Conservation (phyloP, 768 basidiomycete genomes). For the Pulveroboletus sp. region DNA sequence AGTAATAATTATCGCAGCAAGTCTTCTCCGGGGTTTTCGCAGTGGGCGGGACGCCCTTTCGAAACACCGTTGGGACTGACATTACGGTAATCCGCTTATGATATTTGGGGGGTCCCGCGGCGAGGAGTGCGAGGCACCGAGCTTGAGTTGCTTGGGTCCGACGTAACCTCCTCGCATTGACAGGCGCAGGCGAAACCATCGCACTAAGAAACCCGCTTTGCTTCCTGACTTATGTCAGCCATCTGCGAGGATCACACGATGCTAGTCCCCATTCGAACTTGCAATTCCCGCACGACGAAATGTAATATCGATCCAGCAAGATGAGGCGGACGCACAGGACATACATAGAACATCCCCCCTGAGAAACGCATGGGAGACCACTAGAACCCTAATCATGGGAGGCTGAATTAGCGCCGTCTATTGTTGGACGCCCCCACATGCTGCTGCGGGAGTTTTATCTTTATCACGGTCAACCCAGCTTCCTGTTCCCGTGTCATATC, state of each 20-base stretch:
- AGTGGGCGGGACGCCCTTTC: neutral
- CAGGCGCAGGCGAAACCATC: slow-evolving; percentile 1
- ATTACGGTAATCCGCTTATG: slow-evolving; percentile 12
- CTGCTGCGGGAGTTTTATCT: slow-evolving; percentile 4
- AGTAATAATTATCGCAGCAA: too few relatives aligned
- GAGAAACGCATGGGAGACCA: slow-evolving; percentile 11
- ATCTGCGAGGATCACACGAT: slow-evolving; percentile 7
- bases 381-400: slow-evolving; percentile 8
- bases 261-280: slow-evolving; percentile 10
- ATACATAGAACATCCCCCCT: neutral
- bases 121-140: slow-evolving; percentile 10
- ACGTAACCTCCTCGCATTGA: slow-evolving; percentile 11
- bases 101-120: slow-evolving; percentile 15
- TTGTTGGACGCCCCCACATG: slow-evolving; percentile 10
- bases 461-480: slow-evolving; percentile 13
- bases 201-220: neutral
- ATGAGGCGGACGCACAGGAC: slow-evolving; percentile 9
- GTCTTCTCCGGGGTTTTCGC: slow-evolving; percentile 4
- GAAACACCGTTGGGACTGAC: slow-evolving; percentile 3
- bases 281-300: slow-evolving; percentile 9
- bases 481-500: slow-evolving; percentile 8
- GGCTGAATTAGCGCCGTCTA: slow-evolving; percentile 9
- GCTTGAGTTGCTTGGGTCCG: slow-evolving; percentile 4
- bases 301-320: slow-evolving; percentile 3
- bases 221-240: slow-evolving; percentile 12